Percentiles rank a stretch among this genome's conserved stretches.
Evolutionary conservation across 495 filamentous ascomycete species (phyloP).

Genomic region (Lasiosphaeria hispida): DNA sequence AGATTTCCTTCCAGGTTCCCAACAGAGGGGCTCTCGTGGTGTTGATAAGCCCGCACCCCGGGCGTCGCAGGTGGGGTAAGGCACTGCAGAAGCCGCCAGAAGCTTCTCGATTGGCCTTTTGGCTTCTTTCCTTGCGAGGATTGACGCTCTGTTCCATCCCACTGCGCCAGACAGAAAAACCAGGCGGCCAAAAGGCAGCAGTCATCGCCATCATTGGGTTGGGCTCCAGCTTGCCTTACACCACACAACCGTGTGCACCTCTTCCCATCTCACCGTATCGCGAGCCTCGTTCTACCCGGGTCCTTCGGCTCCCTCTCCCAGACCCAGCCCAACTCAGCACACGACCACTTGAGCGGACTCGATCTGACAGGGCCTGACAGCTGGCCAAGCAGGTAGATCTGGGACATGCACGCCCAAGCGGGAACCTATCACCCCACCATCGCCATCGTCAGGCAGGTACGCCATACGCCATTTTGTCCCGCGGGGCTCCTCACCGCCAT

Average conservation of each 20-base stretch:
- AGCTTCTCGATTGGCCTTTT: conserved; percentile 28
- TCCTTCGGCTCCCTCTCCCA: too few relatives aligned
- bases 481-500: too few relatives aligned
- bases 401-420: not conserved
- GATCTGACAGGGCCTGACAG: not conserved
- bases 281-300: not conserved
- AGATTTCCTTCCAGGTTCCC: conserved; percentile 6
- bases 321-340: too few relatives aligned
- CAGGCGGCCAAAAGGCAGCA: not conserved
- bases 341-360: too few relatives aligned
- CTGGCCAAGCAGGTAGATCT: too few relatives aligned
- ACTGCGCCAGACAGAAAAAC: not conserved
- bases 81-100: conserved; percentile 28
- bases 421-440: not conserved
- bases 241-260: not conserved
- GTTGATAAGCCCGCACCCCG: conserved; percentile 29
- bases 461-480: too few relatives aligned
- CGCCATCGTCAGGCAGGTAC: not conserved
- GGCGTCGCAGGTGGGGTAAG: conserved; percentile 21
- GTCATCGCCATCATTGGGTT: not conserved
- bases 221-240: not conserved
- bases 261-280: not conserved
- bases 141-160: too few relatives aligned
- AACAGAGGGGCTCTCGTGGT: conserved; percentile 12
- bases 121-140: too few relatives aligned